A percentile compares a stretch with the other conserved stretches of the same genome.
These are phyloP conservation scores for Cucurbita pepo DNA, from an alignment of 306 rosid genomes.

Conservation along the genomic window DNA sequence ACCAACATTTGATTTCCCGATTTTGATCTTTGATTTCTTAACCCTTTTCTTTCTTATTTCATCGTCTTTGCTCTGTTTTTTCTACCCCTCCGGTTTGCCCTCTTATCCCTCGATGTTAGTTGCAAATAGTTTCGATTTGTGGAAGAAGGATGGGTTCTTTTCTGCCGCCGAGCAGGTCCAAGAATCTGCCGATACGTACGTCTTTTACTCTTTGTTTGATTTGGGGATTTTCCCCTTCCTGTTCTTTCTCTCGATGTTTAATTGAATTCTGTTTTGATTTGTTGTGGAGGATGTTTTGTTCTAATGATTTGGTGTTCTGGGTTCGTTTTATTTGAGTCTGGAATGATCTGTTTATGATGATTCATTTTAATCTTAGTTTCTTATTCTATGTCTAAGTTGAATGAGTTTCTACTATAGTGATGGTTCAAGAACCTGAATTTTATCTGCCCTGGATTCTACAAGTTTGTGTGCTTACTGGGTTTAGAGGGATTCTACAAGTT, in stretches of 20 bases:
- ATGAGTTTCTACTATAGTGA: neutral
- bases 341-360: neutral
- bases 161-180: constrained; percentile 6
- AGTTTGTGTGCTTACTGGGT: neutral
- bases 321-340: neutral
- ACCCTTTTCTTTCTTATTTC: neutral
- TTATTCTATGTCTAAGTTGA: neutral
- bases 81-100: too few species aligned
- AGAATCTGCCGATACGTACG: constrained; percentile 8
- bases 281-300: neutral
- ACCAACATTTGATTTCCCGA: neutral
- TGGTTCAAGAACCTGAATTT: neutral
- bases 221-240: neutral
- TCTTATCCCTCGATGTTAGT: neutral
- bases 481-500: neutral
- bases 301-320: neutral
- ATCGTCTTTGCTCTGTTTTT: neutral
- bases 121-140: constrained; percentile 1
- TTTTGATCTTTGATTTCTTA: neutral
- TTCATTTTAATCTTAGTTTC: neutral
- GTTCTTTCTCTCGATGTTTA: neutral
- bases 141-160: constrained; percentile 5
- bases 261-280: neutral
- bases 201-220: neutral
- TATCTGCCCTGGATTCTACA: neutral